Evolutionary conservation across 2,329 filamentous ascomycete genomes (phyloP), one percentile per base, ranked within the genome.

Genomic region (Hypoxylon sp.): DNA sequence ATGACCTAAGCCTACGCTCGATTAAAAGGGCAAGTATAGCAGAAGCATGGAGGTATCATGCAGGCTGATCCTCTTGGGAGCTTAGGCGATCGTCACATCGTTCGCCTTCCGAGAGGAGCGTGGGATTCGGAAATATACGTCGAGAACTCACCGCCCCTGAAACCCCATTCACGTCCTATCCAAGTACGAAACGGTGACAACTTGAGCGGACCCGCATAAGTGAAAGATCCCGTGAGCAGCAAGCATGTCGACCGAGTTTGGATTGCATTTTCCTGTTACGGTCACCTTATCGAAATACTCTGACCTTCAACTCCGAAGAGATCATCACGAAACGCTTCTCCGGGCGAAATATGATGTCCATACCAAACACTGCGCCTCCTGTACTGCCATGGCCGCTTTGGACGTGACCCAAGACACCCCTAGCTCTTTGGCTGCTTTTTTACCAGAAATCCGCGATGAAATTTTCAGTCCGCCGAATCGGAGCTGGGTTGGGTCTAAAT

Each of bases 11-110:
- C 55, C 26, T 22, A 42, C 47, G n/a, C 54, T 44, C 11, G 24
- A 54, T 69, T 10, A 54, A 65, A 65, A 61, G 61, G 63, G 69
- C 57, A 71, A 63, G 66, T 60, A 58, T 14, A 62, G 26, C 46
- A 65, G 19, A 35, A 48, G 24, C 17, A 33, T 29, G 29, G 53
- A 17, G 31, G 19, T 14, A 31, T 48, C 50, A 69, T 64, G 59
- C 68, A 67, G 35, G 63, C 14, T 44, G 39, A 56, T 69, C 66
- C 56, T 50, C 53, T 22, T 63, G 62, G 58, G 61, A 62, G 51
- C 56, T 29, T 58, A 55, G 68, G 66, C 63, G 50, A 67, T 59
- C 31, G 29, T 57, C 59, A 66, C 55, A 47, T 63, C 46, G 31
- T 46, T 60, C 17, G 17, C 60, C 35, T 35, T 35, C 33, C 11